These are phyloP conservation scores for Bassia scoparia DNA, from an alignment of 148 eudicot genomes.

Conservation along the genomic window DNA sequence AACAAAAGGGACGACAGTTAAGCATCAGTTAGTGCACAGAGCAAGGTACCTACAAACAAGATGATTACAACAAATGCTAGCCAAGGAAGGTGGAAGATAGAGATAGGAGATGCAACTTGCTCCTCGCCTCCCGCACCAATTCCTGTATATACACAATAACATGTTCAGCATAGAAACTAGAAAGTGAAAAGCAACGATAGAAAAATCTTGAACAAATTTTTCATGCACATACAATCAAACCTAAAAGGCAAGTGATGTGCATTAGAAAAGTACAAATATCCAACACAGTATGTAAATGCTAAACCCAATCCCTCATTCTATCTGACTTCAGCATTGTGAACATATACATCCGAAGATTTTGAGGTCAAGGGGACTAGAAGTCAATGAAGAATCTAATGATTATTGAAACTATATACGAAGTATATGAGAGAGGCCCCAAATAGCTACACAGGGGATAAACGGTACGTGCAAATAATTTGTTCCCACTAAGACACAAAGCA, in stretches of 20 bases:
- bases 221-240: background rate
- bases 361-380: background rate
- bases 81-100: constrained; percentile 80
- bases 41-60: constrained; percentile 99
- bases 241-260: background rate
- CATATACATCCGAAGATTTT: background rate
- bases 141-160: constrained; percentile 45
- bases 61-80: constrained; percentile 68
- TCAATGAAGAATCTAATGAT: background rate
- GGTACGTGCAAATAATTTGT: background rate
- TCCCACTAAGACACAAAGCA: background rate
- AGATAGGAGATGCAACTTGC: constrained; percentile 70
- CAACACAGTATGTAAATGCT: background rate
- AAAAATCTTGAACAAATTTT: background rate
- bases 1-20: background rate
- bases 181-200: background rate
- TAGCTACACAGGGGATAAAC: background rate
- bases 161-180: constrained; percentile 2
- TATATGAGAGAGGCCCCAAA: background rate
- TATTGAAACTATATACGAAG: background rate
- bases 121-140: constrained; percentile 99
- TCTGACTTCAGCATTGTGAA: background rate
- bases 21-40: constrained; percentile 52
- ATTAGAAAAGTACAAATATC: background rate
- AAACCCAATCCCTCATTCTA: background rate